Evolutionary conservation across 768 basidiomycete genomes (phyloP).

Genomic region (Artomyces pyxidatus): DNA sequence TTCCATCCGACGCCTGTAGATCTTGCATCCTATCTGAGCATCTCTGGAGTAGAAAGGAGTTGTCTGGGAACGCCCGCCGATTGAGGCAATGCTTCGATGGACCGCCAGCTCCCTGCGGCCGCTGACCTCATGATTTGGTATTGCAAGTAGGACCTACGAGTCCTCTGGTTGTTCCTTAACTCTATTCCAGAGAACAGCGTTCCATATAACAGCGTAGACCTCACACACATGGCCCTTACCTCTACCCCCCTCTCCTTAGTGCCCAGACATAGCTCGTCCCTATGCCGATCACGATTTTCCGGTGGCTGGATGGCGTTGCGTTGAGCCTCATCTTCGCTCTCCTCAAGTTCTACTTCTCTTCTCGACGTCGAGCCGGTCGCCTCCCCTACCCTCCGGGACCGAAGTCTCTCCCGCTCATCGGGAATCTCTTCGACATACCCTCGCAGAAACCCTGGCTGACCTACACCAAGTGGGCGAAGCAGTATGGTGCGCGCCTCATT

Average conservation of each 20-base stretch:
- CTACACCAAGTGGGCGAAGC: conserved; percentile 2
- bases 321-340: neutral
- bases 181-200: no score
- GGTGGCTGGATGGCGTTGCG: neutral
- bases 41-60: no score
- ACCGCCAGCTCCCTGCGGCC: no score
- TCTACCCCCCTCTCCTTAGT: neutral
- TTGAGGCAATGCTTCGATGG: no score
- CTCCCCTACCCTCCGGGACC: conserved; percentile 2
- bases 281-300: neutral
- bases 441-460: neutral
- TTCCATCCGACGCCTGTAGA: no score
- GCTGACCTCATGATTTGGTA: no score
- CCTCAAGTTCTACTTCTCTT: neutral
- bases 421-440: conserved; percentile 7
- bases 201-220: no score
- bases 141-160: no score
- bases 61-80: no score
- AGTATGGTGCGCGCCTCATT: neutral
- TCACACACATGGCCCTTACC: no score
- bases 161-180: no score
- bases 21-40: no score
- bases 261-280: neutral
- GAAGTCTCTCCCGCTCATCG: neutral
- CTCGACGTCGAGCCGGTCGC: neutral